phyloP scores from a whole-genome alignment of 1,284 basidiomycete species.

The Rhizopogon parksii region DNA sequence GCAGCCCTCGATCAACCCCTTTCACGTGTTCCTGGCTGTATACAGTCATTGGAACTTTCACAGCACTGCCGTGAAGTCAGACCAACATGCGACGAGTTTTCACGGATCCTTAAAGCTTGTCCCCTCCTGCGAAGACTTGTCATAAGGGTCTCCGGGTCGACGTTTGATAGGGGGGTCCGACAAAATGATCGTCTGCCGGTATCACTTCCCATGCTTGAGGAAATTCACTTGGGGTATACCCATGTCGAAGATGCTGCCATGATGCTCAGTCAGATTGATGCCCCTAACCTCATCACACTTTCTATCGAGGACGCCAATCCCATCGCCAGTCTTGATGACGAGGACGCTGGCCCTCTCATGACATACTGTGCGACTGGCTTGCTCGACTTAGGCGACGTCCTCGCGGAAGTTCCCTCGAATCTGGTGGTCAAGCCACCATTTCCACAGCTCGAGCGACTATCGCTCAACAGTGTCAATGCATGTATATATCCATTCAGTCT shows the following conservation, averaged over 20 bases:
- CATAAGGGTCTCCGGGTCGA: conserved; percentile 39
- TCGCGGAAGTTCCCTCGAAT: neutral
- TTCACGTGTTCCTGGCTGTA: conserved; percentile 19
- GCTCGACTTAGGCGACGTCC: conserved; percentile 6
- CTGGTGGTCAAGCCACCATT: conserved; percentile 19
- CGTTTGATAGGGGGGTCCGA: conserved; percentile 19
- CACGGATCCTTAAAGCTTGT: conserved; percentile 31
- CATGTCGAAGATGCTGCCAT: conserved; percentile 30
- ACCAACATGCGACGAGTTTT: conserved; percentile 36
- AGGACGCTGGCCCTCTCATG: conserved; percentile 31
- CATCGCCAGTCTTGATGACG: conserved; percentile 29
- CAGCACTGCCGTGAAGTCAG: conserved; percentile 43
- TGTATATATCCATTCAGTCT: conserved; percentile 23
- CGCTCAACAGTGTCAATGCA: conserved; percentile 30
- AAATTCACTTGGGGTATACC: conserved; percentile 35
- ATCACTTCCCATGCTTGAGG: conserved; percentile 28
- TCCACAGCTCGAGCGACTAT: conserved; percentile 30
- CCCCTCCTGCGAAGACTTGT: conserved; percentile 35
- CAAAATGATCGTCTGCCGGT: conserved; percentile 19
- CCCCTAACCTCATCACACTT: conserved; percentile 20
- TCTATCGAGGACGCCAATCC: conserved; percentile 25
- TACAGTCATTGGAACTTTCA: conserved; percentile 37
- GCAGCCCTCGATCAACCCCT: neutral
- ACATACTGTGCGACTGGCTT: conserved; percentile 31
- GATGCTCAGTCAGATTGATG: conserved; percentile 32